Conservation (phyloP, 129 eudicot species). For the Centrapalus pauciflorus region DNA sequence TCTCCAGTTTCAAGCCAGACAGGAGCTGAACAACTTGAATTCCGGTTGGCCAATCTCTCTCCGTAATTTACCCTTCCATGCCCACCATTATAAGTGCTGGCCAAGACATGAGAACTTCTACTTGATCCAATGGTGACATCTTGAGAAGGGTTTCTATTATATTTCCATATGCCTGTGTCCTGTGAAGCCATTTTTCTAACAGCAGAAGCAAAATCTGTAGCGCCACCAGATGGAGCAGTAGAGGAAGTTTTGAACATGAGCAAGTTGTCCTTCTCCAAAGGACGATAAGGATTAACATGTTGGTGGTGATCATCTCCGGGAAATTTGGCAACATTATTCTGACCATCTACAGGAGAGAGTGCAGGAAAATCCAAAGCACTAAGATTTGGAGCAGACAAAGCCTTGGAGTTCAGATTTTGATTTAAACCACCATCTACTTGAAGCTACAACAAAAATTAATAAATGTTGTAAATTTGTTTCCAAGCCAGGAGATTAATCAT, state of each 20-base stretch:
- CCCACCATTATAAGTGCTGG: conserved; percentile 58
- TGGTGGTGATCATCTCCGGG: conserved; percentile 46
- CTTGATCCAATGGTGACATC: conserved; percentile 68
- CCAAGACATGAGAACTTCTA: conserved; percentile 59
- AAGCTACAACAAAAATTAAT: conserved; percentile 45
- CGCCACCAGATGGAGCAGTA: conserved; percentile 57
- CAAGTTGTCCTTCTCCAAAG: conserved; percentile 48
- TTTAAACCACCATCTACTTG: conserved; percentile 64
- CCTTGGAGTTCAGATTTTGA: conserved; percentile 56
- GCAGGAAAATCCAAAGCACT: conserved; percentile 62
- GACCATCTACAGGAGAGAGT: conserved; percentile 46
- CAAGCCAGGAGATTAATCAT: not conserved
- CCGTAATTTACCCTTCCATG: conserved; percentile 51
- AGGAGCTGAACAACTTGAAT: conserved; percentile 59
- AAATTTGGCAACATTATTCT: conserved; percentile 39
- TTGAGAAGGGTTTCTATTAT: conserved; percentile 59
- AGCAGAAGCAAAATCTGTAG: conserved; percentile 85
- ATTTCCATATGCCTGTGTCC: conserved; percentile 70
- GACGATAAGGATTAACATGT: conserved; percentile 41
- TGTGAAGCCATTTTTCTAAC: conserved; percentile 81
- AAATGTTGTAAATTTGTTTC: conserved; percentile 1
- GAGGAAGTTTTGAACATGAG: conserved; percentile 52
- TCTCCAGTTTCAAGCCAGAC: conserved; percentile 92
- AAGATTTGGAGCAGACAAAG: conserved; percentile 70
- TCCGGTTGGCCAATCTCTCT: conserved; percentile 53